Conservation (phyloP, 1,139 yeast species). For the Yamadazyma atmosphaerica region DNA sequence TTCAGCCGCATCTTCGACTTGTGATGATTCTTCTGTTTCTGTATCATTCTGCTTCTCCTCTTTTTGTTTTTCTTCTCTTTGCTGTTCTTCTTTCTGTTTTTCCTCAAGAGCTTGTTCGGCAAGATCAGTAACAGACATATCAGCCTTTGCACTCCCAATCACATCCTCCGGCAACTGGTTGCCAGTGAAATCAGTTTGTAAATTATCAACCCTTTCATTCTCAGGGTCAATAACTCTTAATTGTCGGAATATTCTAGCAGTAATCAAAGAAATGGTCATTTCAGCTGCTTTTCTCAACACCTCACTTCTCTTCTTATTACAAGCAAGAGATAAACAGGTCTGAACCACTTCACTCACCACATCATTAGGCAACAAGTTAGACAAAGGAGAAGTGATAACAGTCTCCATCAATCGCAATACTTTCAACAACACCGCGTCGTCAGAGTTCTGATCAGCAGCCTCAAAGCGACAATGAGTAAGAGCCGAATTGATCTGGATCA, state of each 20-base stretch:
- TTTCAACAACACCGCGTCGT: constrained; percentile 85
- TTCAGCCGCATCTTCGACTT: constrained; percentile 5
- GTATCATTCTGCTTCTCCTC: constrained; percentile 6
- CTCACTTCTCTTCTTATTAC: constrained; percentile 90
- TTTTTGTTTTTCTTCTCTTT: too few species aligned
- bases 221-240: constrained; percentile 60
- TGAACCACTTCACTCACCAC: constrained; percentile 87
- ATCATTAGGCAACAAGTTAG: constrained; percentile 71
- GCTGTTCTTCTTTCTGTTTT: constrained; percentile 3
- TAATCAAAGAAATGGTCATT: constrained; percentile 71
- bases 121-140: constrained; percentile 7
- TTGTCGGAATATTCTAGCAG: constrained; percentile 66
- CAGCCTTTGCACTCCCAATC: constrained; percentile 38
- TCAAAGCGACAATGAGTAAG: constrained; percentile 94
- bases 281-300: constrained; percentile 89
- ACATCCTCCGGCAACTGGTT: constrained; percentile 41
- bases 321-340: constrained; percentile 88
- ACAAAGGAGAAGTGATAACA: constrained; percentile 64
- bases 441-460: constrained; percentile 90
- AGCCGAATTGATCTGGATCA: constrained; percentile 68
- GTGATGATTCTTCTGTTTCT: too few species aligned
- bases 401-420: constrained; percentile 75
- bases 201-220: constrained; percentile 24
- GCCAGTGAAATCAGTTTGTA: constrained; percentile 36
- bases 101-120: constrained; percentile 4